Evolutionary conservation across 2,329 filamentous ascomycete species (phyloP).

Genomic region (Akanthomyces uredinophilus): DNA sequence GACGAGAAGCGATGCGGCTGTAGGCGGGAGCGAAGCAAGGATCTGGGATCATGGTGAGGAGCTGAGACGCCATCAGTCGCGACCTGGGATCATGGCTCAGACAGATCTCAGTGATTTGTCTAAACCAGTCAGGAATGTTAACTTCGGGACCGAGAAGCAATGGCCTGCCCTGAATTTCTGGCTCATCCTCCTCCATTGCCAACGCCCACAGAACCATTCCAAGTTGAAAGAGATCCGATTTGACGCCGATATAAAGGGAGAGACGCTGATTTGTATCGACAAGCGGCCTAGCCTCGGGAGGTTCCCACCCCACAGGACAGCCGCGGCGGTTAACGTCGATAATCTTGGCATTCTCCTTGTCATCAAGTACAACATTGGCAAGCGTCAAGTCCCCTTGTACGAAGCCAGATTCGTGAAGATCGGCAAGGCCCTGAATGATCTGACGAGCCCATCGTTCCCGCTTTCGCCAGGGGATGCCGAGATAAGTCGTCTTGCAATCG

Average conservation of each 20-base stretch:
- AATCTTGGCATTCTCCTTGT: conserved; percentile 80
- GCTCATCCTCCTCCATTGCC: conserved; percentile 82
- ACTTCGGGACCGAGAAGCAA: conserved; percentile 53
- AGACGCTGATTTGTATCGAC: conserved; percentile 87
- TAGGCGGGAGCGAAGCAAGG: not conserved
- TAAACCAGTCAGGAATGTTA: conserved; percentile 74
- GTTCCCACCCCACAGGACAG: conserved; percentile 97
- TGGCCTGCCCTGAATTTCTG: conserved; percentile 71
- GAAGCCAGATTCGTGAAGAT: conserved; percentile 93
- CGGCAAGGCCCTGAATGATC: conserved; percentile 81
- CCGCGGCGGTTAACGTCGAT: conserved; percentile 97
- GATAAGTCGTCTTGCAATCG: conserved; percentile 51
- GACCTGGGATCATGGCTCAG: conserved; percentile 68
- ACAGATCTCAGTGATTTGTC: conserved; percentile 69
- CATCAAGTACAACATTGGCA: conserved; percentile 93
- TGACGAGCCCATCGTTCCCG: conserved; percentile 86
- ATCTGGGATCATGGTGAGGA: conserved; percentile 58
- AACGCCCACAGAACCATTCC: conserved; percentile 97
- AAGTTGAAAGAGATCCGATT: conserved; percentile 91
- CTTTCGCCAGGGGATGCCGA: conserved; percentile 60
- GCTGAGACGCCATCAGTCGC: conserved; percentile 65
- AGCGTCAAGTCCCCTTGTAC: conserved; percentile 97
- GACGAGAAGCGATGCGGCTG: conserved; percentile 1
- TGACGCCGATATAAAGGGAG: conserved; percentile 96
- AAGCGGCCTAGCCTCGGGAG: conserved; percentile 80